These are phyloP conservation scores for Cadophora malorum DNA, from an alignment of 2,329 filamentous ascomycete genomes.

Conservation along the genomic window DNA sequence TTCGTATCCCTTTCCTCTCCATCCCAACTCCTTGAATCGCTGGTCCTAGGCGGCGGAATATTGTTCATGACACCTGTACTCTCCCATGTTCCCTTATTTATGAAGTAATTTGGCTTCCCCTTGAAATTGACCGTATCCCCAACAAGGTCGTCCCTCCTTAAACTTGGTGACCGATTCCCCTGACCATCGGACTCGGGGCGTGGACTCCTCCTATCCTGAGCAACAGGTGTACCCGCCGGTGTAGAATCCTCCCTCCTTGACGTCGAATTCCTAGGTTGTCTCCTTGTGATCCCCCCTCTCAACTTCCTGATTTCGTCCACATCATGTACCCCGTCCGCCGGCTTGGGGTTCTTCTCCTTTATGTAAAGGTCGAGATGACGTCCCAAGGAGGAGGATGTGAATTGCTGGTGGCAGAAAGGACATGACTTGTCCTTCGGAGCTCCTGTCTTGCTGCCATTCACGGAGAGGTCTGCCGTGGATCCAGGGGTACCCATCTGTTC, in stretches of 20 bases:
- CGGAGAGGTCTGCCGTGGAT: constrained; percentile 44
- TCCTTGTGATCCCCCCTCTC: constrained; percentile 83
- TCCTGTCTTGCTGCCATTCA: constrained; percentile 40
- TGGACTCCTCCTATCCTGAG: constrained; percentile 44
- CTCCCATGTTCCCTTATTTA: constrained; percentile 70
- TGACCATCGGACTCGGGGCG: constrained; percentile 44
- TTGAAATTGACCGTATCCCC: constrained; percentile 49
- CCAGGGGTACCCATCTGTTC: constrained; percentile 46
- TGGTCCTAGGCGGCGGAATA: constrained; percentile 60
- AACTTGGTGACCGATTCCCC: constrained; percentile 44
- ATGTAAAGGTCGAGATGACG: constrained; percentile 95
- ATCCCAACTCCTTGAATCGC: constrained; percentile 50
- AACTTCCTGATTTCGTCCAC: constrained; percentile 87
- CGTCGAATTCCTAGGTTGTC: constrained; percentile 75
- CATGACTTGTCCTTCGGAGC: constrained; percentile 81
- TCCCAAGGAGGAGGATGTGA: constrained; percentile 92
- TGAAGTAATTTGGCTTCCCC: constrained; percentile 40
- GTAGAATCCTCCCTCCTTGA: constrained; percentile 63
- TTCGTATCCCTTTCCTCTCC: constrained; percentile 45
- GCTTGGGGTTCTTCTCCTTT: constrained; percentile 89
- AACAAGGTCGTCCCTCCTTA: constrained; percentile 46
- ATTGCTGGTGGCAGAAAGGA: constrained; percentile 85
- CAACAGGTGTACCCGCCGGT: constrained; percentile 58
- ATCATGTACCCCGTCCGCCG: constrained; percentile 85
- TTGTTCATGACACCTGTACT: constrained; percentile 80